Evolutionary conservation across 2,329 filamentous ascomycete genomes (phyloP), one percentile per base, ranked within the genome.

Genomic region (Botryotinia convoluta): DNA sequence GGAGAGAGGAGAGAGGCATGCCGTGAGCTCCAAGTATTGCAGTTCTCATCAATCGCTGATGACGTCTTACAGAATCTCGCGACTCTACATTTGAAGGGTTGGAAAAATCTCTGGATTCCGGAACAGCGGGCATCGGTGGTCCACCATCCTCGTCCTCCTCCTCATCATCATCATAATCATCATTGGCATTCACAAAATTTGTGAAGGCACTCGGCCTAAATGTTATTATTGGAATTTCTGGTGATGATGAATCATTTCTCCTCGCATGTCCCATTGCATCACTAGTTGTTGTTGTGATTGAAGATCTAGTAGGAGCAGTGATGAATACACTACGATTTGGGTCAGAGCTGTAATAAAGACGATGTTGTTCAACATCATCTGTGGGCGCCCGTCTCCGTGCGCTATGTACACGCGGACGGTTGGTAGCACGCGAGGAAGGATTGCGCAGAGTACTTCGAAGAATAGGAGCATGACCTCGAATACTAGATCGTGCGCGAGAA

Each of bases 91-190:
- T 42, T 76, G 71, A 54, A 37, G 57, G 51, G 14, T n/a, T 44
- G 22, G 59, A 45, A n/a, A 78, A 74, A 32, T 72, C 67, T 64
- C 72, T 71, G 26, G 76, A 74, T 74, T 81, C 79, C 4, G 79
- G 79, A 42, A 78, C 79, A 62, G 79, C 76, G 18, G 79, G 79
- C 77, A 81, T 77, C 20, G 74, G 74, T 26, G 74, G 77, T 16
- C 74, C 75, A 73, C 79, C 77, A 35, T 72, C 64, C n/a, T 54
- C 48, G 48, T 78, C 77, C 22, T n/a, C 51, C 10, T 29, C 51
- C 0, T 57, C n/a, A 29, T 57, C 48, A 14, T 54, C 51, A 29
- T 29, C n/a, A 18, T 54, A 7, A 9, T 18, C 14, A 57, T 57
- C 51, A 57, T 54, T 54, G 48, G 26, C 48, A 16, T 29, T 57